phyloP scores from a whole-genome alignment of 768 basidiomycete genomes.

The Podaxis sp. region DNA sequence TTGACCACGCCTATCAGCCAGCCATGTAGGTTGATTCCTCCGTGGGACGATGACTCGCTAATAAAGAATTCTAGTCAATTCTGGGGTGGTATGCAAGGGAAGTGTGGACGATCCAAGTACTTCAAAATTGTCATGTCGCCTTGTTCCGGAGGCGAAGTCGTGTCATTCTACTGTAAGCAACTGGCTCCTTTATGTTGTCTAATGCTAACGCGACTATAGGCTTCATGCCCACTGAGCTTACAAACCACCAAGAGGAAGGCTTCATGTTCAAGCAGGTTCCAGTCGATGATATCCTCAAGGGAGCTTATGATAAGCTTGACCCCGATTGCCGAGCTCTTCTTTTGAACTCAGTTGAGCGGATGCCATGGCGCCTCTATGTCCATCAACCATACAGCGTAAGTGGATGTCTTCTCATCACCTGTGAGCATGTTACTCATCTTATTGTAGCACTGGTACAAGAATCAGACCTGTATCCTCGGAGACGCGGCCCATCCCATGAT shows the following conservation, averaged over 20 bases:
- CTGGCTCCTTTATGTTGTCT: background rate
- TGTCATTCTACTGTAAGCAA: constrained; percentile 30
- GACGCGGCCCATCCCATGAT: constrained; percentile 32
- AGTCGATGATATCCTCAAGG: constrained; percentile 28
- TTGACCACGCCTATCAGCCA: constrained; percentile 29
- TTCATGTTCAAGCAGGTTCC: constrained; percentile 32
- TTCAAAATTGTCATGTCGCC: constrained; percentile 36
- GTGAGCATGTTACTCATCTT: background rate
- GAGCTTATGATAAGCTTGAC: constrained; percentile 30
- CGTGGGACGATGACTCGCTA: background rate
- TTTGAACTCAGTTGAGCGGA: constrained; percentile 30
- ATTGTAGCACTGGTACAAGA: constrained; percentile 25
- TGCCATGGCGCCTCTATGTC: constrained; percentile 35
- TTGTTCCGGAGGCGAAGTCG: constrained; percentile 29
- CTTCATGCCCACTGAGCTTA: constrained; percentile 34
- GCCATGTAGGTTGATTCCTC: constrained; percentile 25
- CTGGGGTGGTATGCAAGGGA: constrained; percentile 30
- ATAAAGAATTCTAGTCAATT: constrained; percentile 24
- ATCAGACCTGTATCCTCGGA: constrained; percentile 28
- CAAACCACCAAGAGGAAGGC: constrained; percentile 33
- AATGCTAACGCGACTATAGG: constrained; percentile 17
- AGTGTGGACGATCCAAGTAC: constrained; percentile 31
- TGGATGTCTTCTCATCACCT: background rate
- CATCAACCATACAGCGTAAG: constrained; percentile 31
- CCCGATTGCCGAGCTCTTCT: constrained; percentile 28